Conservation (phyloP, 129 eudicot genomes). For the Centrapalus pauciflorus region DNA sequence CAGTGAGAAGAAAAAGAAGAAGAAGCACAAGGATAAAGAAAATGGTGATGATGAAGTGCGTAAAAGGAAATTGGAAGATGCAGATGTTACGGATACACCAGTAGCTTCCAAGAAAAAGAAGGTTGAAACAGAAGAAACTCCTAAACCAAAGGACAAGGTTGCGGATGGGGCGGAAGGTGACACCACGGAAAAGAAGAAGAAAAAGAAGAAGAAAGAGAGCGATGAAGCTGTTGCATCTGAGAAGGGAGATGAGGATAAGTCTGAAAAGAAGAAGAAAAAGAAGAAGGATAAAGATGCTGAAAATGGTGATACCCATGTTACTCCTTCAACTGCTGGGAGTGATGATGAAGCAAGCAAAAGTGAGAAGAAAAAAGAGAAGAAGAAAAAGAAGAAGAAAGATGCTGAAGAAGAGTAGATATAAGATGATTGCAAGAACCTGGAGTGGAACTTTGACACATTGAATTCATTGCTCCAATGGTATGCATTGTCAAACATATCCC, state of each 20-base stretch:
- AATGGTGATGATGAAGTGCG: constrained; percentile 29
- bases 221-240: constrained; percentile 19
- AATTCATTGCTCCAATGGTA: neutral
- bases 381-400: constrained; percentile 66
- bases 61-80: constrained; percentile 43
- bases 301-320: constrained; percentile 26
- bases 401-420: constrained; percentile 37
- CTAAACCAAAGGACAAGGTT: too few species aligned
- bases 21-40: constrained; percentile 25
- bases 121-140: constrained; percentile 25
- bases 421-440: constrained; percentile 3
- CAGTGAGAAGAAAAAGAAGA: constrained; percentile 47
- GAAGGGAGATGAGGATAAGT: constrained; percentile 45
- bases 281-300: constrained; percentile 45
- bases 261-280: constrained; percentile 61
- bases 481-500: neutral
- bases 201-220: constrained; percentile 44
- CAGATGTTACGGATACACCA: constrained; percentile 19
- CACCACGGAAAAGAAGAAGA: constrained; percentile 44
- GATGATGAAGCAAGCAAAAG: constrained; percentile 38
- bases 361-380: constrained; percentile 45
- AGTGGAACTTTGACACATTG: constrained; percentile 17
- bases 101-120: constrained; percentile 31
- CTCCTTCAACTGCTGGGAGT: neutral
- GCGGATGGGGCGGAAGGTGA: constrained; percentile 24